These are phyloP conservation scores for Daedaleopsis nitida DNA, from an alignment of 768 basidiomycete species.

Conservation along the genomic window DNA sequence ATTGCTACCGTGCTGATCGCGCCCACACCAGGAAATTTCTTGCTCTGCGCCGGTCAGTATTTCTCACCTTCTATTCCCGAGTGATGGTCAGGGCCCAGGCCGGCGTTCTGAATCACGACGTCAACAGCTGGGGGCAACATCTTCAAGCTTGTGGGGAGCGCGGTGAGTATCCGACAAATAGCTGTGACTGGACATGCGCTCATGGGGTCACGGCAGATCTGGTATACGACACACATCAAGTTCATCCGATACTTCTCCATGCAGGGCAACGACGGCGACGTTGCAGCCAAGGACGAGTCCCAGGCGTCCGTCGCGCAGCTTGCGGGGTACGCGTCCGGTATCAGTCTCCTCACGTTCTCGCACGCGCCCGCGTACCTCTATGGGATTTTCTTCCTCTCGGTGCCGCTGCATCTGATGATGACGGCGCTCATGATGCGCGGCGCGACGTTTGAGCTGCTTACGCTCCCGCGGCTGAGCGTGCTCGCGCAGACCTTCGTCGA, in stretches of 20 bases:
- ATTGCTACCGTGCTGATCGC: slow-evolving; percentile 28
- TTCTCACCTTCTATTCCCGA: background rate
- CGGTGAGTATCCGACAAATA: slow-evolving; percentile 19
- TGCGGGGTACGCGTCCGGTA: slow-evolving; percentile 28
- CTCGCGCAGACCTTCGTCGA: slow-evolving; percentile 24
- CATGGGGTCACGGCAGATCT: slow-evolving; percentile 19
- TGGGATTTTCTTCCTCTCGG: slow-evolving; percentile 25
- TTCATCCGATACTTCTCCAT: slow-evolving; percentile 30
- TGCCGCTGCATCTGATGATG: slow-evolving; percentile 26
- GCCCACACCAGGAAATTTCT: slow-evolving; percentile 25
- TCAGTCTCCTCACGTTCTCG: slow-evolving; percentile 30
- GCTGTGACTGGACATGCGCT: background rate
- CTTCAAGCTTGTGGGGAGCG: slow-evolving; percentile 32
- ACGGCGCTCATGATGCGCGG: slow-evolving; percentile 30
- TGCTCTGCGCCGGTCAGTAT: slow-evolving; percentile 28
- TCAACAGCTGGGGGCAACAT: slow-evolving; percentile 29
- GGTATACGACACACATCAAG: slow-evolving; percentile 34
- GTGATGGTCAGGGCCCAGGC: too few species aligned
- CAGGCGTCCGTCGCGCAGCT: slow-evolving; percentile 32
- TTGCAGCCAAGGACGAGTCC: slow-evolving; percentile 33
- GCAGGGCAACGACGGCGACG: slow-evolving; percentile 32
- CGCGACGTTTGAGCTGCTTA: slow-evolving; percentile 32
- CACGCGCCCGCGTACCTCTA: slow-evolving; percentile 31
- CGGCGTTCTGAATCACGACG: background rate
- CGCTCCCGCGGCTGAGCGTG: slow-evolving; percentile 27